Conservation (phyloP, 1,284 basidiomycete species). For the Athelia psychrophila region DNA sequence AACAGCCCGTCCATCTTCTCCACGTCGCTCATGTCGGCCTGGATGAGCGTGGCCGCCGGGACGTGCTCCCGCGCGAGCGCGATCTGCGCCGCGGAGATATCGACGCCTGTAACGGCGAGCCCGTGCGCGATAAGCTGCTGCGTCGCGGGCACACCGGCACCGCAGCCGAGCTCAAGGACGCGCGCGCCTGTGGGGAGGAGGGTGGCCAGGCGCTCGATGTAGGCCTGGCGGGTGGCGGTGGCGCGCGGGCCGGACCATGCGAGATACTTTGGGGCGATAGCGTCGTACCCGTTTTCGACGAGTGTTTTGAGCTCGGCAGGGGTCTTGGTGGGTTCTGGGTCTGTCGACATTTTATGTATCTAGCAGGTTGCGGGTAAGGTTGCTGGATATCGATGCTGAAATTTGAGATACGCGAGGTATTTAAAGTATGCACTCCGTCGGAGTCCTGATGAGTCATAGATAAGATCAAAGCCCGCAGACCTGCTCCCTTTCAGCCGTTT, state of each 20-base stretch:
- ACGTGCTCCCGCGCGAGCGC: slow-evolving; percentile 17
- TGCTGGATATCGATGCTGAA: no score
- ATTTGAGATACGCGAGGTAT: no score
- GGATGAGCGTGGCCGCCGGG: slow-evolving; percentile 18
- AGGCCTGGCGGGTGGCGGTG: slow-evolving; percentile 13
- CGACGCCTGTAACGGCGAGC: slow-evolving; percentile 20
- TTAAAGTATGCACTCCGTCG: no score
- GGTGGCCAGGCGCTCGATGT: slow-evolving; percentile 15
- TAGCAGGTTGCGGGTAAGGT: no score
- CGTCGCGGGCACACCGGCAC: slow-evolving; percentile 20
- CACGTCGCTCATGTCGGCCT: slow-evolving; percentile 24
- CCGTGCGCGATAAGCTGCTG: slow-evolving; percentile 14
- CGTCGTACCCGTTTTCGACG: slow-evolving; percentile 12
- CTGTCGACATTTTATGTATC: not conserved
- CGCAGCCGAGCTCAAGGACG: slow-evolving; percentile 22
- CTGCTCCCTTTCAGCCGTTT: no score
- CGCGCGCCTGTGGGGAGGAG: slow-evolving; percentile 15
- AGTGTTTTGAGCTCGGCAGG: slow-evolving; percentile 5
- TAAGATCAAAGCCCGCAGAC: no score
- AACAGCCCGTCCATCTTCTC: no score
- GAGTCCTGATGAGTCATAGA: no score
- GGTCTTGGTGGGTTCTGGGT: not conserved
- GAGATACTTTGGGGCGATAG: slow-evolving; percentile 8
- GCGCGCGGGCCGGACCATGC: slow-evolving; percentile 14
- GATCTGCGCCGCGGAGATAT: slow-evolving; percentile 22